phyloP scores from a whole-genome alignment of 352 stramenopile species.

The Albugo laibachii region DNA sequence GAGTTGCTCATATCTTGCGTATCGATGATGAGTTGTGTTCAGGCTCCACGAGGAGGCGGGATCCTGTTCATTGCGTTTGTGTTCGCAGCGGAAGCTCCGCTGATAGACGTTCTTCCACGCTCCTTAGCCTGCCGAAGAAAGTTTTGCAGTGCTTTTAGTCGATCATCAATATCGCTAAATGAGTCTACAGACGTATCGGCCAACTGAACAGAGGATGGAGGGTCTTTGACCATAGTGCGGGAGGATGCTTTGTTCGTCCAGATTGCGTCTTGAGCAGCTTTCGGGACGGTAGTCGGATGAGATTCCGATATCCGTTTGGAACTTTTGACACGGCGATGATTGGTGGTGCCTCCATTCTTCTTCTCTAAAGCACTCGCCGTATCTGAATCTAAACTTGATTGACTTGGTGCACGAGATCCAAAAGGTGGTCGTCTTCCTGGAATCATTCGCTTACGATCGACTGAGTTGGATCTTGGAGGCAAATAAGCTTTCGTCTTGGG shows the following conservation, averaged over 20 bases:
- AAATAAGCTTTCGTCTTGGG: constrained; percentile 13
- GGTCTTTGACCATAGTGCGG: background rate
- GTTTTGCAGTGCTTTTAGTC: constrained; percentile 54
- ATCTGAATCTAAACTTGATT: background rate
- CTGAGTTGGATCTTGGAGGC: background rate
- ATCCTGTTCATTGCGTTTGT: background rate
- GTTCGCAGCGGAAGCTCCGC: background rate
- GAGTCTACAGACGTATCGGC: constrained; percentile 46
- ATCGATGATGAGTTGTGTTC: no score
- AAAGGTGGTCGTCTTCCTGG: background rate
- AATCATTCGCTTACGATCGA: no score
- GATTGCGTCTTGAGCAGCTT: background rate
- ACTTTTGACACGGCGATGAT: background rate
- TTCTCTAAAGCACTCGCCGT: background rate
- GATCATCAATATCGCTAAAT: constrained; percentile 75
- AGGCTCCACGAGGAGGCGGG: no score
- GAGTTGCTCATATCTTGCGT: no score
- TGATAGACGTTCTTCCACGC: background rate
- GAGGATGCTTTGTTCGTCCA: background rate
- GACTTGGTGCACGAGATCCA: background rate
- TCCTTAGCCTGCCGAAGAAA: constrained; percentile 70
- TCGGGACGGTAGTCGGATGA: background rate
- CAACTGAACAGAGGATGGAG: constrained; percentile 11
- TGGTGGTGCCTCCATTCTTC: no score
- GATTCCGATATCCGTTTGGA: background rate